Evolutionary conservation across 2,329 filamentous ascomycete genomes (phyloP), one percentile per base, ranked within the genome.

Genomic region (Dothiorella sarmentorum): DNA sequence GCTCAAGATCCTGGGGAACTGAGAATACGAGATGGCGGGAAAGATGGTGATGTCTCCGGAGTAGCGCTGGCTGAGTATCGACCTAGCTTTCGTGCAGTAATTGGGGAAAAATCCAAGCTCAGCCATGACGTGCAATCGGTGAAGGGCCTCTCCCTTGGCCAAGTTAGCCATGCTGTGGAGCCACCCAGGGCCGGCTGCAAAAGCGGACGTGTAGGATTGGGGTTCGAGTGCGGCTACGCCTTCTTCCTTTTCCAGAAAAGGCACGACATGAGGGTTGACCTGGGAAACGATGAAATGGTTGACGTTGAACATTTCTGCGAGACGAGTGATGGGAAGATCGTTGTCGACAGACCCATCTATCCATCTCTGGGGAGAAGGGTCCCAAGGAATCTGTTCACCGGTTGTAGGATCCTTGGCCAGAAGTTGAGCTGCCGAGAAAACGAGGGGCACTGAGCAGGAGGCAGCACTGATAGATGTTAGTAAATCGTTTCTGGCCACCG

Each of bases 281-380:
- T 97, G 93, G 0, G 91, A 96, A 17, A 97, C 93, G 64, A 97
- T 97, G 69, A 97, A 97, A 70, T 97, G 93, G 68, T 97, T 97
- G 70, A 97, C 92, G 68, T 97, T 96, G 78, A 97, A 96, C 88
- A 97, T 92, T 69, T 96, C 91, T 0, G 91, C 86, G 15, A 97
- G 79, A 2, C 90, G 85, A 18, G 88, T 91, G 85, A 96, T 96
- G 1, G 93, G 93, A 2, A 97, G 78, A 71, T 97, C 93, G 61
- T 94, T 94, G 69, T 97, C 91, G 20, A 97, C 90, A 0, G 92
- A 97, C 1, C 93, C 93, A 70, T 97, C 93, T 53, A 97, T 96
- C 83, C 90, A 97, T 63, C 85, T 85, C 69, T 91, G 89, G 26
- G 90, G 87, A 3, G 88, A 87, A 13, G 91, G 89, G 65, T 94